Conservation (phyloP, 345 rosid species). For the Arabidopsis arenosa region DNA sequence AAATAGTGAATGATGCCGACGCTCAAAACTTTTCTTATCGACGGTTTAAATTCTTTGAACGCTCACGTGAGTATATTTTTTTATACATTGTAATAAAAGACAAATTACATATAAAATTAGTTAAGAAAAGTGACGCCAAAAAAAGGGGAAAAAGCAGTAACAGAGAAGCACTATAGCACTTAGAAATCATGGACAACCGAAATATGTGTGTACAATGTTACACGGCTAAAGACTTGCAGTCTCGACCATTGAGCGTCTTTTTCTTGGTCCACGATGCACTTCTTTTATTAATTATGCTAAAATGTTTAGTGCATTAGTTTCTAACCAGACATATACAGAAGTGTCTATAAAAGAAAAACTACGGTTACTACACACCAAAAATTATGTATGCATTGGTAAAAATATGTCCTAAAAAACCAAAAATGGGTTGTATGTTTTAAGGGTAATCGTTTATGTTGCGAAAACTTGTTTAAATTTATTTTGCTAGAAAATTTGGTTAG, state of each 20-base stretch:
- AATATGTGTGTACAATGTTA: background rate
- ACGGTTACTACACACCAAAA: background rate
- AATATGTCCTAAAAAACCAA: background rate
- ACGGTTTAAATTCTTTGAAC: background rate
- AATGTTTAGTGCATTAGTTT: background rate
- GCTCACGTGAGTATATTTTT: background rate
- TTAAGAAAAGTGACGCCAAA: background rate
- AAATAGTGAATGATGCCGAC: background rate
- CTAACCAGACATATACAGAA: background rate
- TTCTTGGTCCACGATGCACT: background rate
- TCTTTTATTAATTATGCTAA: background rate
- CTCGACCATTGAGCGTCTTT: background rate
- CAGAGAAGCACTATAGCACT: background rate
- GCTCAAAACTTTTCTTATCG: background rate
- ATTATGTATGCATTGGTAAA: background rate
- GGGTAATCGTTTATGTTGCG: background rate
- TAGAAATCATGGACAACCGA: background rate
- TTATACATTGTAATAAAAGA: background rate
- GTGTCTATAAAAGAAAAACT: background rate
- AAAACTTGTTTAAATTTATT: background rate
- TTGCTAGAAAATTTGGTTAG: background rate
- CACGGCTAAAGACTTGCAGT: slow-evolving; percentile 8
- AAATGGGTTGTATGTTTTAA: background rate
- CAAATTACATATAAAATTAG: background rate
- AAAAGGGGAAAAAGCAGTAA: too few species aligned